Conservation (phyloP, 2,329 filamentous ascomycete species). For the Fusarium sp. region DNA sequence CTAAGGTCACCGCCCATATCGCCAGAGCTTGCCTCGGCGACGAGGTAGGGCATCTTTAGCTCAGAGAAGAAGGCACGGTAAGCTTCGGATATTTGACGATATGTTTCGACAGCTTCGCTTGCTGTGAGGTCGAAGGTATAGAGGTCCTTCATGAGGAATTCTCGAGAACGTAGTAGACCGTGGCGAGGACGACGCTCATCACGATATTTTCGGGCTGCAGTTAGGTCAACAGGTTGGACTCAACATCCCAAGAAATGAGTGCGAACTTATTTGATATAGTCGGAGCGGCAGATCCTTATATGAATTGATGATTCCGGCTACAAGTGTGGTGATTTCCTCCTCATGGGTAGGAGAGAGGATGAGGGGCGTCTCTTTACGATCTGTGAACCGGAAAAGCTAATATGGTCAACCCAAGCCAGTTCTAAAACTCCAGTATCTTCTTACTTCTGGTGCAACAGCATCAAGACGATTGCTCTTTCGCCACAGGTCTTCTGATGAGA, state of each 20-base stretch:
- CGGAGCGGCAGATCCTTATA: conserved; percentile 87
- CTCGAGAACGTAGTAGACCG: conserved; percentile 84
- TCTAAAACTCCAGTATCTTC: background rate
- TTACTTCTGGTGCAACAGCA: conserved; percentile 75
- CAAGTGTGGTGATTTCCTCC: conserved; percentile 90
- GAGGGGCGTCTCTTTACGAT: conserved; percentile 78
- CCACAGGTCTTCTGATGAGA: conserved; percentile 89
- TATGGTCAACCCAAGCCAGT: conserved; percentile 35
- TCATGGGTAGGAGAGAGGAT: conserved; percentile 94
- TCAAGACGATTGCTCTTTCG: conserved; percentile 81
- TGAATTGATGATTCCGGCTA: conserved; percentile 76
- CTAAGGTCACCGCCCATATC: conserved; percentile 93
- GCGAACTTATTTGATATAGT: conserved; percentile 84
- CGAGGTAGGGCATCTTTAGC: conserved; percentile 81
- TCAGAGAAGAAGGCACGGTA: conserved; percentile 84
- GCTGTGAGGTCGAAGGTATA: conserved; percentile 87
- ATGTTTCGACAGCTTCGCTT: conserved; percentile 79
- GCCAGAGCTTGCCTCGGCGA: conserved; percentile 92
- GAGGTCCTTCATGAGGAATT: conserved; percentile 98
- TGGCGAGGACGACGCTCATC: conserved; percentile 91
- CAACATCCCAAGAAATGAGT: background rate
- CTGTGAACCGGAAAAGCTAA: conserved; percentile 80
- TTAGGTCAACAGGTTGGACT: conserved; percentile 27
- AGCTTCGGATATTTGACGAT: conserved; percentile 74
- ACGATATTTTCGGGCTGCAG: conserved; percentile 84